Conservation (phyloP, 2,329 filamentous ascomycete species). For the Pseudofabraea citricarpa region DNA sequence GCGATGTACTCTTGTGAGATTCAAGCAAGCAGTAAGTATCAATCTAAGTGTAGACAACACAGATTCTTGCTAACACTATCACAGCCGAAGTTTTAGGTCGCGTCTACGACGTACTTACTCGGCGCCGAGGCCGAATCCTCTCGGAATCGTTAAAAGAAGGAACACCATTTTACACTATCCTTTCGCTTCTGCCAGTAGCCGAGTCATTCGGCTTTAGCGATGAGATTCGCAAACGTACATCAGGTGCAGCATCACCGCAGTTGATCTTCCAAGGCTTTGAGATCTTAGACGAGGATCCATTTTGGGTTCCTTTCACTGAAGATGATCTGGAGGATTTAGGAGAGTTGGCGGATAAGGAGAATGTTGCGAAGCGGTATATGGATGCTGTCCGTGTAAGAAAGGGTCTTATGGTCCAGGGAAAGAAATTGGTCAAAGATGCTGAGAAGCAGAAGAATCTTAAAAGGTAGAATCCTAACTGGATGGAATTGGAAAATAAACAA, state of each 20-base stretch:
- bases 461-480: no score
- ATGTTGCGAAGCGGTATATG: constrained; percentile 94
- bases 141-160: constrained; percentile 91
- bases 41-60: neutral
- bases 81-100: constrained; percentile 85
- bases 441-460: constrained; percentile 82
- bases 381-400: constrained; percentile 83
- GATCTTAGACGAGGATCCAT: constrained; percentile 89
- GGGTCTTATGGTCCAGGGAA: constrained; percentile 77
- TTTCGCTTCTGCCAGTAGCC: constrained; percentile 81
- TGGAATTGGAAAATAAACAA: no score
- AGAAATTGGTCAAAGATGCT: constrained; percentile 73
- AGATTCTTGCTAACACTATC: constrained; percentile 11
- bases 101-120: constrained; percentile 96
- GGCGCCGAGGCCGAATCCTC: constrained; percentile 82
- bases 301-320: constrained; percentile 96
- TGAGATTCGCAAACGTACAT: constrained; percentile 92
- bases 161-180: constrained; percentile 93
- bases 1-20: constrained; percentile 99
- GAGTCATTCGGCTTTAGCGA: constrained; percentile 95
- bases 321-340: constrained; percentile 95
- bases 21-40: constrained; percentile 73
- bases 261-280: constrained; percentile 92
- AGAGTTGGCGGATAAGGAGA: constrained; percentile 88
- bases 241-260: constrained; percentile 86